phyloP scores from a whole-genome alignment of 2,329 filamentous ascomycete genomes.

The Colletotrichum sp. region DNA sequence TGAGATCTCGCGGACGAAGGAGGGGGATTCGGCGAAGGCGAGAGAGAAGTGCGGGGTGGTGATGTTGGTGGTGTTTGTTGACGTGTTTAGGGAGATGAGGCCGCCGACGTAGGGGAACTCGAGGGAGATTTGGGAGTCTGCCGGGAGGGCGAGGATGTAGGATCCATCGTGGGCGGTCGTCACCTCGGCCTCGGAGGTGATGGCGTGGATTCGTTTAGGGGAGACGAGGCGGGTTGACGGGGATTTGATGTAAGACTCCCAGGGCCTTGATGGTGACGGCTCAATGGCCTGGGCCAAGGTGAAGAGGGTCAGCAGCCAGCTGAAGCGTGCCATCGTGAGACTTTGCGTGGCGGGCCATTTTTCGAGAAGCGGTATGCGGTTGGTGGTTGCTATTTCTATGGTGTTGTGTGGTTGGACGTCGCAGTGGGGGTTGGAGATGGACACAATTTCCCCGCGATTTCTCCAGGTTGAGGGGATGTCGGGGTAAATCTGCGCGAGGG shows the following conservation, averaged over 20 bases:
- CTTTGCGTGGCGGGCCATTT: neutral
- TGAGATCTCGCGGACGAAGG: slow-evolving; percentile 26
- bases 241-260: slow-evolving; percentile 12
- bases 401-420: neutral
- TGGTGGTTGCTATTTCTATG: neutral
- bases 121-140: slow-evolving; percentile 19
- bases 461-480: slow-evolving; percentile 1
- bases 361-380: neutral
- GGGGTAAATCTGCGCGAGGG: slow-evolving; percentile 18
- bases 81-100: slow-evolving; percentile 9
- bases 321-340: neutral
- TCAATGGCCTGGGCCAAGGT: neutral
- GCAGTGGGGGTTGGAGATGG: neutral
- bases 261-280: neutral
- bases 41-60: slow-evolving; percentile 24
- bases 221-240: slow-evolving; percentile 8
- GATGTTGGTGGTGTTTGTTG: neutral
- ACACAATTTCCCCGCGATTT: slow-evolving; percentile 10
- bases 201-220: slow-evolving; percentile 5
- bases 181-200: slow-evolving; percentile 6
- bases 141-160: neutral
- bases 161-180: neutral
- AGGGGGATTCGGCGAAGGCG: slow-evolving; percentile 27
- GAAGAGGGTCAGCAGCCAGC: neutral
- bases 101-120: slow-evolving; percentile 24